Percentiles rank a stretch among this genome's conserved stretches.
These are phyloP conservation scores for Ilex asprella DNA, from an alignment of 257 asterid species.

Conservation along the genomic window DNA sequence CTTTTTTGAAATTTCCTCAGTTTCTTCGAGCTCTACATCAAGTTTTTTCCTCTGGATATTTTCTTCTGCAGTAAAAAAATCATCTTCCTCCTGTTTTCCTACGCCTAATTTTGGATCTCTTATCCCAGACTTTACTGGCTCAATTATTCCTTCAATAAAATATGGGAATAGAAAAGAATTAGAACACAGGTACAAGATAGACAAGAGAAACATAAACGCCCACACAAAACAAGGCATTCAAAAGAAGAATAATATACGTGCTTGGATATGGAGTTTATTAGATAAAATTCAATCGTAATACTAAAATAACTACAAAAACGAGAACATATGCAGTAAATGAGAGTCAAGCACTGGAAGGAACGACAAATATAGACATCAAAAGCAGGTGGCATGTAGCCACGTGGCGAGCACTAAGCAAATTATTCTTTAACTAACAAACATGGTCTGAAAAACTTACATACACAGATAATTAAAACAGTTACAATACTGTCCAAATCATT, in stretches of 20 bases:
- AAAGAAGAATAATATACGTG: too few relatives aligned
- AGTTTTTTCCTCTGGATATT: slow-evolving; percentile 91
- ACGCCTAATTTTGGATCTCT: slow-evolving; percentile 86
- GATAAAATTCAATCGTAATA: neutral
- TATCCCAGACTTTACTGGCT: slow-evolving; percentile 95
- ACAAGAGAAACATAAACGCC: neutral
- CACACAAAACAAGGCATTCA: too few relatives aligned
- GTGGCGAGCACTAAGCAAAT: too few relatives aligned
- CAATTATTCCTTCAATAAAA: slow-evolving; percentile 53
- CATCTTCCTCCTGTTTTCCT: slow-evolving; percentile 99
- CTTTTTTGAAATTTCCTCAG: slow-evolving; percentile 84
- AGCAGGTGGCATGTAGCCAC: too few relatives aligned
- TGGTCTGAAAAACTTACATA: too few relatives aligned
- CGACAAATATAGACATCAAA: too few relatives aligned
- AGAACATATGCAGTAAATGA: too few relatives aligned
- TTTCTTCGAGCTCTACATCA: slow-evolving; percentile 91
- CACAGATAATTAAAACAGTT: too few relatives aligned
- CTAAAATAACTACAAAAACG: too few relatives aligned
- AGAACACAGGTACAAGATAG: neutral
- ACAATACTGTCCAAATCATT: too few relatives aligned
- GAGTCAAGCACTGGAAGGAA: too few relatives aligned
- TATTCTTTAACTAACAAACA: too few relatives aligned
- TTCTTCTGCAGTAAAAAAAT: slow-evolving; percentile 94
- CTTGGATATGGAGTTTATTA: neutral
- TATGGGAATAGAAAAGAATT: slow-evolving; percentile 3